A percentile compares a stretch with the other conserved stretches of the same genome.
phyloP scores from a whole-genome alignment of 257 asterid genomes.

The Penstemon davidsonii region DNA sequence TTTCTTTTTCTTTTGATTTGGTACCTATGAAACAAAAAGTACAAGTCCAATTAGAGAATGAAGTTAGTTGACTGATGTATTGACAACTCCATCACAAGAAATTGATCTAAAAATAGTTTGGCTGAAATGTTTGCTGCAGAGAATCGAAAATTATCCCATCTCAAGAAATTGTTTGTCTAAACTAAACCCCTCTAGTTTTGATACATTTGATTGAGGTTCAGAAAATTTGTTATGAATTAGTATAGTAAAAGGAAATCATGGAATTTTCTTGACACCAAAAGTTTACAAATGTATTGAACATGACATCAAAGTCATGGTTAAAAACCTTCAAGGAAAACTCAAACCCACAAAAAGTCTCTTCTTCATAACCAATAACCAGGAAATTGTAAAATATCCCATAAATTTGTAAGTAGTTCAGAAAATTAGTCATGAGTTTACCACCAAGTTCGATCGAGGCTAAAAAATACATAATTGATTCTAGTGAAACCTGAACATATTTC shows the following conservation, averaged over 20 bases:
- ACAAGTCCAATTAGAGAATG: too few species aligned
- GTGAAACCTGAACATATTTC: background rate
- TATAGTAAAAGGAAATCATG: background rate
- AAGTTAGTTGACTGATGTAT: too few species aligned
- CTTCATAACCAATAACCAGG: too few species aligned
- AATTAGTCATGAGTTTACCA: too few species aligned
- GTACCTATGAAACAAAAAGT: background rate
- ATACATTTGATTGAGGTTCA: background rate
- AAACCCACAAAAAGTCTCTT: background rate
- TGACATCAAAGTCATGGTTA: background rate
- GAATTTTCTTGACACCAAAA: too few species aligned
- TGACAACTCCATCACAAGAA: background rate
- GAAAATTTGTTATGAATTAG: slow-evolving; percentile 9
- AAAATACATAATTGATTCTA: background rate
- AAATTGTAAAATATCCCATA: too few species aligned
- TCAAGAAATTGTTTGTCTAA: slow-evolving; percentile 1
- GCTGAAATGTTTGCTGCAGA: background rate
- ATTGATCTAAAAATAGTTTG: background rate
- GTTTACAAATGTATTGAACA: background rate
- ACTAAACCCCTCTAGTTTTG: background rate
- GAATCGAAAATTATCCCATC: background rate
- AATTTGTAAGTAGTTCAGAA: background rate
- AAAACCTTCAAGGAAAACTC: background rate
- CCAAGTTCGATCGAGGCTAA: background rate
- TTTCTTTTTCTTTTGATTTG: background rate